Percentiles rank a stretch among this genome's conserved stretches.
Conservation (phyloP, 176 grass and related monocot species). For the Carex littledalei region DNA sequence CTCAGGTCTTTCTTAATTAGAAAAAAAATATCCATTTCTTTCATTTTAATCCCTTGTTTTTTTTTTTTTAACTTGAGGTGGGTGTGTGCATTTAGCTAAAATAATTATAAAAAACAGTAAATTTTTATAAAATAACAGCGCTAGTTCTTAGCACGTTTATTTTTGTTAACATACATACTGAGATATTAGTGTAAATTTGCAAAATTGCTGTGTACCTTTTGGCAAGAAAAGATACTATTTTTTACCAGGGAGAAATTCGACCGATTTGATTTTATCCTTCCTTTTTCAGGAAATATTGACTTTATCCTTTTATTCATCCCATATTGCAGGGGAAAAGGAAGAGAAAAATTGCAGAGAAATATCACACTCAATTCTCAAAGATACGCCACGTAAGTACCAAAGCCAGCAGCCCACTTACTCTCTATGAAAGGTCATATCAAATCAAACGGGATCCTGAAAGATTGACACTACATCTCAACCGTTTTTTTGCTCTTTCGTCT, state of each 20-base stretch:
- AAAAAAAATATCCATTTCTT: no score
- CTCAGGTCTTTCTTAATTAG: no score
- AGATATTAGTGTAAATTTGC: neutral
- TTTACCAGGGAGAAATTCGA: neutral
- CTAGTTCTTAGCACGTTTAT: no score
- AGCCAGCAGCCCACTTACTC: neutral
- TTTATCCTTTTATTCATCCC: neutral
- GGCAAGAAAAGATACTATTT: neutral
- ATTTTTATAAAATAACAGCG: no score
- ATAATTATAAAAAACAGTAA: no score
- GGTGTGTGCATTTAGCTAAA: neutral
- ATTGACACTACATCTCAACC: conserved; percentile 12
- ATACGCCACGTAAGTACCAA: neutral
- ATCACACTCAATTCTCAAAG: neutral
- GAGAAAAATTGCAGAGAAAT: neutral
- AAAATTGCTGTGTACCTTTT: neutral
- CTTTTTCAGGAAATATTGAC: neutral
- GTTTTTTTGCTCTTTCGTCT: neutral
- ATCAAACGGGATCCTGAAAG: neutral
- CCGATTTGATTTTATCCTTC: neutral
- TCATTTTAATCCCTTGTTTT: no score
- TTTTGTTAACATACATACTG: no score
- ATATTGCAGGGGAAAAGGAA: neutral
- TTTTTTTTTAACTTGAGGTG: neutral
- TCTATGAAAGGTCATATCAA: conserved; percentile 23